Evolutionary conservation across 441 rosid genomes (phyloP).

Genomic region (Viola pubescens): DNA sequence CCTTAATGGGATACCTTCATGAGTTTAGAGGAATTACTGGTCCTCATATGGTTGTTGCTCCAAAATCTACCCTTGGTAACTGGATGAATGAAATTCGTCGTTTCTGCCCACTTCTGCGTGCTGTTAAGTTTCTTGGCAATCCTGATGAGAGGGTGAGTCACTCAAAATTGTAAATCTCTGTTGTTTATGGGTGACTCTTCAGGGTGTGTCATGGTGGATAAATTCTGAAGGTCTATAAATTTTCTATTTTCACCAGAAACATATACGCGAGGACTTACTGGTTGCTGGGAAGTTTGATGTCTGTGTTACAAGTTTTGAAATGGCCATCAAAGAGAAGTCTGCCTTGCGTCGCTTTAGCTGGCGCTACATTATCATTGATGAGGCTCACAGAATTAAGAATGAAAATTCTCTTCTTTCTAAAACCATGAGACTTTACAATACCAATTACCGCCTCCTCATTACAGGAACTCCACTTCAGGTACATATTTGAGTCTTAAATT

Average conservation of each 20-base stretch:
- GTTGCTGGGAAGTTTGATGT: slow-evolving; percentile 99
- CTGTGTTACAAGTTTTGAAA: slow-evolving; percentile 98
- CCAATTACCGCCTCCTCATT: slow-evolving; percentile 93
- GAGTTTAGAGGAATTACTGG: slow-evolving; percentile 93
- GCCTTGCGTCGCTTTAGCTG: slow-evolving; percentile 92
- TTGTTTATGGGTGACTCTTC: no score
- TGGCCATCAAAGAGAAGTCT: slow-evolving; percentile 98
- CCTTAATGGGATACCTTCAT: slow-evolving; percentile 87
- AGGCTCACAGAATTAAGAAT: slow-evolving; percentile 97
- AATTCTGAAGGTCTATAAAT: neutral
- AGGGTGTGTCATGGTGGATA: neutral
- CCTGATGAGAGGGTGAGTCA: slow-evolving; percentile 93
- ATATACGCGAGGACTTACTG: slow-evolving; percentile 84
- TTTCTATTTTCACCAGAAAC: slow-evolving; percentile 40
- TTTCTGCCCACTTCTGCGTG: slow-evolving; percentile 86
- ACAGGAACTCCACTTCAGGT: slow-evolving; percentile 99
- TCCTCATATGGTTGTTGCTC: slow-evolving; percentile 99
- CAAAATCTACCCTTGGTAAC: slow-evolving; percentile 99
- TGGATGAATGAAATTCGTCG: slow-evolving; percentile 99
- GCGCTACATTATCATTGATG: slow-evolving; percentile 96
- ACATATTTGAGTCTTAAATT: slow-evolving; percentile 12
- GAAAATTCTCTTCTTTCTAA: slow-evolving; percentile 97
- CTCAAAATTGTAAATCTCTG: neutral
- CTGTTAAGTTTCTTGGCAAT: slow-evolving; percentile 95
- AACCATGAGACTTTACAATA: slow-evolving; percentile 90